Evolutionary conservation across 768 basidiomycete species (phyloP).

Genomic region (Goffeauzyma gilvescens): DNA sequence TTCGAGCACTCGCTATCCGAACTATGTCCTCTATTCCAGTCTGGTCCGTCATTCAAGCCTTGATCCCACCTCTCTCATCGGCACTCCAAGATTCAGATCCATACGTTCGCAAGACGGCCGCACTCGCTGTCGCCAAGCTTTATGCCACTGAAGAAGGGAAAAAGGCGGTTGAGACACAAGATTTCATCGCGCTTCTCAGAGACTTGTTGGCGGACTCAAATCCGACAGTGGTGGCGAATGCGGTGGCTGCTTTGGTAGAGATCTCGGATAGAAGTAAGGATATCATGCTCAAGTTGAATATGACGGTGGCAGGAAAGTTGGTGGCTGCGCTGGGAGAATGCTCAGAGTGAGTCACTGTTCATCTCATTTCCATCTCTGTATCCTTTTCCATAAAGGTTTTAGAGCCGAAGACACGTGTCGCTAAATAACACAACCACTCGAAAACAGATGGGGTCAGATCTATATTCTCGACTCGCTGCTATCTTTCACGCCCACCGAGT

Average conservation of each 20-base stretch:
- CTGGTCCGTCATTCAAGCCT: constrained; percentile 56
- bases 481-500: constrained; percentile 76
- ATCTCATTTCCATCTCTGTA: neutral
- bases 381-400: too few species aligned
- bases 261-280: constrained; percentile 89
- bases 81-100: constrained; percentile 85
- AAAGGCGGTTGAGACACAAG: constrained; percentile 64
- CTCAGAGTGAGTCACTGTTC: constrained; percentile 57
- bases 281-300: constrained; percentile 75
- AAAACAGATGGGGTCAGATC: constrained; percentile 95
- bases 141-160: constrained; percentile 59
- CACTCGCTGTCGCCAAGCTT: constrained; percentile 78
- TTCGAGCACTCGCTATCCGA: constrained; percentile 87
- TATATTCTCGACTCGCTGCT: constrained; percentile 89
- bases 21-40: constrained; percentile 99
- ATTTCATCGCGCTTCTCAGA: constrained; percentile 66
- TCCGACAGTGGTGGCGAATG: constrained; percentile 92
- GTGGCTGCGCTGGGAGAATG: constrained; percentile 82
- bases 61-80: constrained; percentile 77
- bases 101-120: constrained; percentile 95
- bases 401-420: too few species aligned
- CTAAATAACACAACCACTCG: too few species aligned
- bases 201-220: constrained; percentile 85
- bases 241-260: constrained; percentile 89
- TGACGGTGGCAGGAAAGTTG: constrained; percentile 70